Base-by-base conservation (phyloP, 352 stramenopile species). In the Phytophthora crassamura region DNA sequence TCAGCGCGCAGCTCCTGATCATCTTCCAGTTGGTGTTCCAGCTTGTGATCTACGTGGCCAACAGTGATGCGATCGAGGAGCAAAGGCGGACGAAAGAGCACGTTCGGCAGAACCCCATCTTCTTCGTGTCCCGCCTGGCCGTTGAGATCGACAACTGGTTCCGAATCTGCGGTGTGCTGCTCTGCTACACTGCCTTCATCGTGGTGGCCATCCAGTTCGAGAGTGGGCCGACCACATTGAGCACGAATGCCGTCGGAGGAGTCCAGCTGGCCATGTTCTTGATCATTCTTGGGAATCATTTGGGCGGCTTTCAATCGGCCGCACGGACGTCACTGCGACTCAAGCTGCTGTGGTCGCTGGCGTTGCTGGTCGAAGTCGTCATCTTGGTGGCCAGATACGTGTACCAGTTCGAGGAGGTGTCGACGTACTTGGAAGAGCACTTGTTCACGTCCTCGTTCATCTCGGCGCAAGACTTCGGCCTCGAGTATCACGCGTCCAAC, bases 21-120 rank as follows among this genome's bases (percentile, higher is more conserved):
- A 94, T 96, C 30, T 77, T 91, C 15, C 84, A 94, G 59, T 48
- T 96, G 11, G 83, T 96, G 9, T 91, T 94, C 40, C 88, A 96
- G 66, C 75, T 96, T 20, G 85, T 94, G 46, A 86, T 96, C 6
- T 96, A 96, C 41, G 80, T 91, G 12, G 69, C 78, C 0, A 94
- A 91, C 36, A 86, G 77, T 14, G 71, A 90, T 18, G 83, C 73
- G 1, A 91, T 90, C 36, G 70, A 92, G 16, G 80, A 93, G 50
- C 80, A 83, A 0, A 71, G 91, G 18, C 65, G 69, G 20, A 91
- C 78, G 0, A 80, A 89, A 40, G 67, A 90, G 7, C 62, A 90
- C 43, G 71, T 84, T 55, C 74, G 75, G 11, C 86, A 94, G 39
- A 89, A 92, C 34, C 86, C 86, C 1, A 67, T 91, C 12, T 93